Evolutionary conservation across 495 filamentous ascomycete genomes (phyloP).

Genomic region (Aspergillus asperescens): DNA sequence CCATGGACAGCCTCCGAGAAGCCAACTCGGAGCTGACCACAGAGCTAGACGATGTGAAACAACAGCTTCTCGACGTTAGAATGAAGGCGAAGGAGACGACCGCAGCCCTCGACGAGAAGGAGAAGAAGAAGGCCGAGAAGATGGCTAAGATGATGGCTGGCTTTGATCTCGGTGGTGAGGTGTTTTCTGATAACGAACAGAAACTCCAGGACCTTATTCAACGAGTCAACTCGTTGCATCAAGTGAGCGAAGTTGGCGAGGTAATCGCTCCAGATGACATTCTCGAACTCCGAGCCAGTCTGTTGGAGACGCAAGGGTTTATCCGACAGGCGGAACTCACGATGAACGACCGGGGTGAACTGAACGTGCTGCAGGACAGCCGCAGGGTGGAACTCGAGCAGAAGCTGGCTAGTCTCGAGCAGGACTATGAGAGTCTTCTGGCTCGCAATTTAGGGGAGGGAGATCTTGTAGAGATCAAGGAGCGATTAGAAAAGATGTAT

Average conservation of each 20-base stretch:
- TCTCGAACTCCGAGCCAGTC: conserved; percentile 63
- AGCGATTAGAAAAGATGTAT: conserved; percentile 69
- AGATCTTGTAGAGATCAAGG: conserved; percentile 81
- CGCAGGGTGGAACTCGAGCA: conserved; percentile 68
- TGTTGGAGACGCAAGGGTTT: conserved; percentile 86
- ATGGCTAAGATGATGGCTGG: conserved; percentile 99
- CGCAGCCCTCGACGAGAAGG: conserved; percentile 86
- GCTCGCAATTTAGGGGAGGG: conserved; percentile 69
- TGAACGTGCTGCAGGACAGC: conserved; percentile 56
- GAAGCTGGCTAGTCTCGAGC: conserved; percentile 63
- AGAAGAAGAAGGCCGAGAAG: conserved; percentile 95
- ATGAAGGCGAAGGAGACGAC: conserved; percentile 93
- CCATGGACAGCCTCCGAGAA: conserved; percentile 95
- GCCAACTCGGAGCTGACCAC: conserved; percentile 86
- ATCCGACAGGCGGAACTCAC: conserved; percentile 89
- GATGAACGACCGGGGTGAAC: conserved; percentile 59
- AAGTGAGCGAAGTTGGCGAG: conserved; percentile 69
- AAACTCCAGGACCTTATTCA: conserved; percentile 76
- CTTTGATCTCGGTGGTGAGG: conserved; percentile 84
- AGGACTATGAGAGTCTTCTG: conserved; percentile 75
- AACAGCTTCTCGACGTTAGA: conserved; percentile 89
- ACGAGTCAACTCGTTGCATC: conserved; percentile 71
- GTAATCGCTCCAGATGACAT: conserved; percentile 77
- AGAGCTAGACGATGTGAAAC: conserved; percentile 93
- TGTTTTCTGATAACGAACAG: conserved; percentile 86